These are phyloP conservation scores for Neurospora sp. DNA, from an alignment of 495 filamentous ascomycete genomes.

Conservation along the genomic window DNA sequence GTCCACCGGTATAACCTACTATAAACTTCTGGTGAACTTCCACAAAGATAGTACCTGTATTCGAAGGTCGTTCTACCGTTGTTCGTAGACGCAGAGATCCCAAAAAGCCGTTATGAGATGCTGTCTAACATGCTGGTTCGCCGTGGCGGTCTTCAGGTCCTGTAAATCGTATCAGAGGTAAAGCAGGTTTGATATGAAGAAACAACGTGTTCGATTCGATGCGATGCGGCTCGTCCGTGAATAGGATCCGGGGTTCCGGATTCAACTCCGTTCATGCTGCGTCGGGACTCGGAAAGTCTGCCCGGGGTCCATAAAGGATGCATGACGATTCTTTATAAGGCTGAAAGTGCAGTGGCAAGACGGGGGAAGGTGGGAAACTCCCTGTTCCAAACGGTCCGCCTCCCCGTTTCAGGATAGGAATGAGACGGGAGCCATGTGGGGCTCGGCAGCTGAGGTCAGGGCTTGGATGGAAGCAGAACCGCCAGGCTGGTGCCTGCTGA, in stretches of 20 bases:
- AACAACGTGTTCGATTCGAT: neutral
- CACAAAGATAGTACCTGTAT: neutral
- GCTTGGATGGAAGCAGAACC: neutral
- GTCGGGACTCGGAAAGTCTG: neutral
- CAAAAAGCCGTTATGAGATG: neutral
- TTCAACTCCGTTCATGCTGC: neutral
- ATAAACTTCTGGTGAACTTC: neutral
- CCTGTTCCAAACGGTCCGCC: neutral
- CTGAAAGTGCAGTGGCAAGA: neutral
- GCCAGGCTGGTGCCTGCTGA: neutral
- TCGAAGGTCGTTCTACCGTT: neutral
- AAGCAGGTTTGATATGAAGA: neutral
- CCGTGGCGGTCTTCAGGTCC: neutral
- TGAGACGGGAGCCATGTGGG: neutral
- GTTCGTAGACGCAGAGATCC: neutral
- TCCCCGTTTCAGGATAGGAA: neutral
- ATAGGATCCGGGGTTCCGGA: neutral
- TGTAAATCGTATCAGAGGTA: neutral
- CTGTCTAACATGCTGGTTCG: neutral
- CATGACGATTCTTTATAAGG: neutral
- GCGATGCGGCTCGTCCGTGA: neutral
- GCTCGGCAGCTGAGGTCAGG: neutral
- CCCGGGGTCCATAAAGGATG: neutral
- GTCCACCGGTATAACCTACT: neutral
- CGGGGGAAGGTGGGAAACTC: neutral